Base-by-base conservation (phyloP, 2,329 filamentous ascomycete genomes). In the Fusarium proliferatum region DNA sequence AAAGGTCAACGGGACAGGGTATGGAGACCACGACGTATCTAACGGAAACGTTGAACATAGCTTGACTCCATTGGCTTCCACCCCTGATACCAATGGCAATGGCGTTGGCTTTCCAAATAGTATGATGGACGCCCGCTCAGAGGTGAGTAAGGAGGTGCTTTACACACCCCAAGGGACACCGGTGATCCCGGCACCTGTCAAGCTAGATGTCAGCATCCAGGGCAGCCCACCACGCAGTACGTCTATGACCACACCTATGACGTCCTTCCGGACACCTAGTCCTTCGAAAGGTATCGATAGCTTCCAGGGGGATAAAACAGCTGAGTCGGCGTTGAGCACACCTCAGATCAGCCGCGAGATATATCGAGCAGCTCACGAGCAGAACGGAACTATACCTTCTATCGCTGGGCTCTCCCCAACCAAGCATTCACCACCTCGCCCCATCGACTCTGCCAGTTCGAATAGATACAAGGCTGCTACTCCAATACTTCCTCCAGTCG, bases 401-500 rank as follows among this genome's bases (percentile, higher is more conserved):
- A 82, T 82, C 56, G 86, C 84, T 21, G 87, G 87, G 6, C 73
- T 88, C 33, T 89, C 87, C 17, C 87, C 87, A 4, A 85, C 82
- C 34, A 89, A 89, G 75, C 85, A 86, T 60, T 88, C 87, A 21
- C 85, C 87, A 30, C 82, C 84, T 26, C 80, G 81, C n/a, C 76
- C 78, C 73, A 79, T 60, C 68, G 78, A 61, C 68, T 80, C 76
- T 56, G 66, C 67, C 41, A 77, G 73, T 56, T 70, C 79, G 67
- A 66, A 73, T 61, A 78, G 72, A n/a, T 79, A 78, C 59, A 80
- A 78, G 9, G 74, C 81, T 23, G 79, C 83, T 19, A 83, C 87
- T 1, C 76, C 77, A 52, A 85, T 91, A 30, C 81, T 92, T 6
- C 90, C 90, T 9, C 90, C 90, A 1, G 80, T 86, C 5, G 85